These are phyloP conservation scores for Ramaria rubella DNA, from an alignment of 768 basidiomycete genomes.

Conservation along the genomic window DNA sequence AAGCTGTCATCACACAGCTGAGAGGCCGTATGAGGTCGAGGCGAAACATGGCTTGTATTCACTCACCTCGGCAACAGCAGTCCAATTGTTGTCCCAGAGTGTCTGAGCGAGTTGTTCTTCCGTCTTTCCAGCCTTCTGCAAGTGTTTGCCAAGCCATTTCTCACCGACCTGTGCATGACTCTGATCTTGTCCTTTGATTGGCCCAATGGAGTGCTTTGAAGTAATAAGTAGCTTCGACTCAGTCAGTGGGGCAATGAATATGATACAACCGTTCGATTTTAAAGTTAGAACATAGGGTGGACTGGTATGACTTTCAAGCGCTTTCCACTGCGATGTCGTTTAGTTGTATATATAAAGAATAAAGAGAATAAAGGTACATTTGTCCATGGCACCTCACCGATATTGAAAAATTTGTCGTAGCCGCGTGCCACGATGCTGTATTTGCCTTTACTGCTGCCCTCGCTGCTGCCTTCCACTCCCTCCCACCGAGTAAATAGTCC, in stretches of 20 bases:
- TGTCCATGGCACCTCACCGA: conserved; percentile 94
- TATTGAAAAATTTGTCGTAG: conserved; percentile 99
- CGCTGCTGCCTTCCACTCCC: conserved; percentile 18
- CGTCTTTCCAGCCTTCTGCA: conserved; percentile 52
- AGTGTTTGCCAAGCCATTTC: conserved; percentile 70
- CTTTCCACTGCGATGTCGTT: conserved; percentile 57
- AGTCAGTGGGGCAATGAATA: conserved; percentile 85
- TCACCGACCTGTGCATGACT: conserved; percentile 84
- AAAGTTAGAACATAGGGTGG: conserved; percentile 81
- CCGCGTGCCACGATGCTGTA: conserved; percentile 78
- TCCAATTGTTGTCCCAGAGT: conserved; percentile 81
- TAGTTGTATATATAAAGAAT: not conserved
- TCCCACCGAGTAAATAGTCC: conserved; percentile 66
- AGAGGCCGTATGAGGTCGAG: not conserved
- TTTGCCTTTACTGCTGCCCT: conserved; percentile 21
- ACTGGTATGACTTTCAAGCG: conserved; percentile 60
- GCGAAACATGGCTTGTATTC: not conserved
- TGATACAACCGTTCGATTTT: conserved; percentile 96
- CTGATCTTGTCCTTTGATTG: conserved; percentile 31
- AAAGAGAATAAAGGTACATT: conserved; percentile 46
- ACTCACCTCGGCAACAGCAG: conserved; percentile 84
- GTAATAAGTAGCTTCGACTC: conserved; percentile 71
- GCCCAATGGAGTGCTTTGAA: conserved; percentile 88
- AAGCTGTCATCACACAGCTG: conserved; percentile 97
- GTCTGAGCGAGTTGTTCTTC: conserved; percentile 66